These are phyloP conservation scores for Globisporangium cederbergense DNA, from an alignment of 352 stramenopile genomes.

Conservation along the genomic window DNA sequence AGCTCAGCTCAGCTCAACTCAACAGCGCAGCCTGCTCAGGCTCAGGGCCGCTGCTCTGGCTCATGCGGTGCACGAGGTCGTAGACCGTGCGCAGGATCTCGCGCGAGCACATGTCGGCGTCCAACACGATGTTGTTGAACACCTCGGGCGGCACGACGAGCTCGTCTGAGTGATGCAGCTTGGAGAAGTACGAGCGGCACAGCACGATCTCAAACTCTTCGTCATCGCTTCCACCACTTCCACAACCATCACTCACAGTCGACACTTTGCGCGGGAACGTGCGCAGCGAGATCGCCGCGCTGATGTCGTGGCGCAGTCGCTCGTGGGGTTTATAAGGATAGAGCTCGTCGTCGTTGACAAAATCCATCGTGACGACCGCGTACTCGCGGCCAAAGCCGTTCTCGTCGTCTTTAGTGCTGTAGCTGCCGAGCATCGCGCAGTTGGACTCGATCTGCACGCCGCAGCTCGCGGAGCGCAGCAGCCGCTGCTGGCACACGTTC, in stretches of 20 bases:
- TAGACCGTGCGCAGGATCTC: conserved; percentile 19
- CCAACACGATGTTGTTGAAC: conserved; percentile 6
- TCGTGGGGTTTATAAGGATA: conserved; percentile 24
- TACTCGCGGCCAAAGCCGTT: conserved; percentile 8
- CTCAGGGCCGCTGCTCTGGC: neutral
- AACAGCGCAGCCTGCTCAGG: neutral
- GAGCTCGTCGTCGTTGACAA: conserved; percentile 39
- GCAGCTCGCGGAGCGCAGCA: neutral
- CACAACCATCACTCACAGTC: neutral
- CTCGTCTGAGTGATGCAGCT: conserved; percentile 9
- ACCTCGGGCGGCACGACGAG: conserved; percentile 5
- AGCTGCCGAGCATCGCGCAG: conserved; percentile 6
- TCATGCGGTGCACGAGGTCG: conserved; percentile 7
- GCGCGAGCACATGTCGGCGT: conserved; percentile 18
- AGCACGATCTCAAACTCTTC: conserved; percentile 10
- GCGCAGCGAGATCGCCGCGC: conserved; percentile 20
- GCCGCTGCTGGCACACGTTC: conserved; percentile 10
- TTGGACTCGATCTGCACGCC: conserved; percentile 12
- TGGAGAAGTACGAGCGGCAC: conserved; percentile 10
- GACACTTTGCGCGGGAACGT: conserved; percentile 6
- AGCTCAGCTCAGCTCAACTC: neutral
- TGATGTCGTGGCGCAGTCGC: conserved; percentile 24
- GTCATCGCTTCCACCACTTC: neutral
- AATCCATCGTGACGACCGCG: conserved; percentile 42
- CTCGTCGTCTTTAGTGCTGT: neutral